A percentile compares a stretch with the other conserved stretches of the same genome.
Conservation (phyloP, 345 rosid species). For the Cardamine occulta region DNA sequence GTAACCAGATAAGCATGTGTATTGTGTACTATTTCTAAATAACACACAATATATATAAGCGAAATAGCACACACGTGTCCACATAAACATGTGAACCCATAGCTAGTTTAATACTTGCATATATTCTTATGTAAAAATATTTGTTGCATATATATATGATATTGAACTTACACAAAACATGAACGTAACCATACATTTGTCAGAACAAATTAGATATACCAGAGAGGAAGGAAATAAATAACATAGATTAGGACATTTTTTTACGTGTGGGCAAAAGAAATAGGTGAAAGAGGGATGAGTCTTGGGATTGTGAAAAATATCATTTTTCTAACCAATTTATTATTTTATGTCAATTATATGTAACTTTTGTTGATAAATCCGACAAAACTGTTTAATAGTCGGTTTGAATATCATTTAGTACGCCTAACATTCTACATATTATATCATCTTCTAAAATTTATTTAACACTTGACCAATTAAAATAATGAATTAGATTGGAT, state of each 20-base stretch:
- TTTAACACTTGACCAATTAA: no score
- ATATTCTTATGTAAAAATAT: neutral
- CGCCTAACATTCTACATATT: no score
- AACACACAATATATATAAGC: neutral
- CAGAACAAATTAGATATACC: neutral
- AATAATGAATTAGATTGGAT: no score
- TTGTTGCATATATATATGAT: neutral
- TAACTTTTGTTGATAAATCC: no score
- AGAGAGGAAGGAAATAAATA: neutral
- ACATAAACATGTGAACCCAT: neutral
- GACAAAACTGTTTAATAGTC: no score
- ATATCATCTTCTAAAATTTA: no score
- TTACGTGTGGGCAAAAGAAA: neutral
- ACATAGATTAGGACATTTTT: conserved; percentile 7
- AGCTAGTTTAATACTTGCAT: neutral
- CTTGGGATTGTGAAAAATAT: neutral
- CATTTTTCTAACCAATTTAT: no score
- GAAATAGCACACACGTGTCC: conserved; percentile 23
- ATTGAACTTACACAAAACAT: conserved; percentile 1
- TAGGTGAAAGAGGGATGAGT: neutral
- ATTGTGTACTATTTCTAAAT: conserved; percentile 2
- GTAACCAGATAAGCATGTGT: conserved; percentile 27
- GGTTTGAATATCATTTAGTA: no score
- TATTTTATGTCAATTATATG: no score
- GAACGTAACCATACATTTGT: neutral